These are phyloP conservation scores for Botrytis porri DNA, from an alignment of 2,329 filamentous ascomycete genomes.

Conservation along the genomic window DNA sequence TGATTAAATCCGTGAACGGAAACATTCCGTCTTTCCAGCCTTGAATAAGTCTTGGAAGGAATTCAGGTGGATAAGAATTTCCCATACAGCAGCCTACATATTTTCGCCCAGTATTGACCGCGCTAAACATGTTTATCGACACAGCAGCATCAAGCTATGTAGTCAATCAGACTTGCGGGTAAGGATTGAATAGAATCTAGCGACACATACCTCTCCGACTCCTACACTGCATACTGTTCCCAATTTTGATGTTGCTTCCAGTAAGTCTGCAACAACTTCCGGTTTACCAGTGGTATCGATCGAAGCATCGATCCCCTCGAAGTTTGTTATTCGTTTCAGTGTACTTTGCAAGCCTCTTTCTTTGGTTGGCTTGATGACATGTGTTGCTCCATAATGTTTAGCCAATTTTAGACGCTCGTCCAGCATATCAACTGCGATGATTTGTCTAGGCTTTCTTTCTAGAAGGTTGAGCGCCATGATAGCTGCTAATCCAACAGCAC, in stretches of 20 bases:
- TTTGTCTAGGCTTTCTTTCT: slow-evolving; percentile 23
- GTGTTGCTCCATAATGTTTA: slow-evolving; percentile 43
- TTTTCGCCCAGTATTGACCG: slow-evolving; percentile 25
- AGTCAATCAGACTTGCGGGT: neutral
- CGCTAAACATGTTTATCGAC: slow-evolving; percentile 24
- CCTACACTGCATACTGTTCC: slow-evolving; percentile 29
- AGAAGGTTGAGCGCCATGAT: slow-evolving; percentile 41
- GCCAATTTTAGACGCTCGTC: slow-evolving; percentile 44
- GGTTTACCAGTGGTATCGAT: slow-evolving; percentile 28
- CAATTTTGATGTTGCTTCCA: slow-evolving; percentile 26
- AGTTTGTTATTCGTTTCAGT: slow-evolving; percentile 22
- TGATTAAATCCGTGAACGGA: slow-evolving; percentile 29
- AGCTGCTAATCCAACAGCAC: slow-evolving; percentile 43
- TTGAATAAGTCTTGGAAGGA: slow-evolving; percentile 25
- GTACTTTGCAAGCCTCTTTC: slow-evolving; percentile 20
- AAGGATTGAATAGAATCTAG: too few species aligned
- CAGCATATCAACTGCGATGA: slow-evolving; percentile 49
- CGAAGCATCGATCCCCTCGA: slow-evolving; percentile 23
- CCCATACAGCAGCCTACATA: slow-evolving; percentile 29
- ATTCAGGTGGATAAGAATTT: slow-evolving; percentile 30
- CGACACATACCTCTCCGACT: slow-evolving; percentile 24
- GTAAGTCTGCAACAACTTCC: slow-evolving; percentile 21
- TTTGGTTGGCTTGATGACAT: slow-evolving; percentile 26
- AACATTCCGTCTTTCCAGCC: slow-evolving; percentile 27
- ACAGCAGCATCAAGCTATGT: slow-evolving; percentile 20